Evolutionary conservation across 176 grass and related monocot genomes (phyloP).

Genomic region (Zoysia japonica): DNA sequence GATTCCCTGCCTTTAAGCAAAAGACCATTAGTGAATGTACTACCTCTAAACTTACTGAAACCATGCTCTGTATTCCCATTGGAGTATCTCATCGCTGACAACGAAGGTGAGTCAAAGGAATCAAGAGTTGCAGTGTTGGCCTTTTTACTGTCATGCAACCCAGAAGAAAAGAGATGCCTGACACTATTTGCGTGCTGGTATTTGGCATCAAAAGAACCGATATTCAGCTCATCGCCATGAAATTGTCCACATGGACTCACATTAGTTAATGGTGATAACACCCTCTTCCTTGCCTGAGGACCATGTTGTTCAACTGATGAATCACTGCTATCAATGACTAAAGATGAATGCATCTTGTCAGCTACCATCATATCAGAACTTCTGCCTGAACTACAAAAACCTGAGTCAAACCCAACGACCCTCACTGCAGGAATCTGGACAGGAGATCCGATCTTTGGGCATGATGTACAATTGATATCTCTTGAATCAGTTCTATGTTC

Average conservation of each 20-base stretch:
- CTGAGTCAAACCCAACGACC: constrained; percentile 82
- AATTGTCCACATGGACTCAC: constrained; percentile 54
- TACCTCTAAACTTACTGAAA: constrained; percentile 35
- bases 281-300: constrained; percentile 65
- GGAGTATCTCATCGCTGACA: constrained; percentile 29
- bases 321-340: constrained; percentile 44
- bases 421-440: constrained; percentile 57
- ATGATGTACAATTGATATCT: constrained; percentile 47
- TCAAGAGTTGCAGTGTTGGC: constrained; percentile 55
- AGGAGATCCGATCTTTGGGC: constrained; percentile 37
- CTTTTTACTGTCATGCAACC: constrained; percentile 70
- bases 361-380: constrained; percentile 41
- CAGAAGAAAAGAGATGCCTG: constrained; percentile 43
- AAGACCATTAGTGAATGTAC: constrained; percentile 72
- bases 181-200: constrained; percentile 18
- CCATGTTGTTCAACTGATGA: constrained; percentile 39
- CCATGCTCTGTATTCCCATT: constrained; percentile 25
- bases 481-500: constrained; percentile 47
- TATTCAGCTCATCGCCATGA: constrained; percentile 62
- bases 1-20: constrained; percentile 57
- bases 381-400: constrained; percentile 5
- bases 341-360: constrained; percentile 50
- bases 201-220: constrained; percentile 47
- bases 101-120: constrained; percentile 40
- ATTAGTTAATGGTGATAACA: constrained; percentile 76